Percentiles rank a stretch among this genome's conserved stretches.
These are phyloP conservation scores for Scutellaria baicalensis DNA, from an alignment of 257 asterid species.

Conservation along the genomic window DNA sequence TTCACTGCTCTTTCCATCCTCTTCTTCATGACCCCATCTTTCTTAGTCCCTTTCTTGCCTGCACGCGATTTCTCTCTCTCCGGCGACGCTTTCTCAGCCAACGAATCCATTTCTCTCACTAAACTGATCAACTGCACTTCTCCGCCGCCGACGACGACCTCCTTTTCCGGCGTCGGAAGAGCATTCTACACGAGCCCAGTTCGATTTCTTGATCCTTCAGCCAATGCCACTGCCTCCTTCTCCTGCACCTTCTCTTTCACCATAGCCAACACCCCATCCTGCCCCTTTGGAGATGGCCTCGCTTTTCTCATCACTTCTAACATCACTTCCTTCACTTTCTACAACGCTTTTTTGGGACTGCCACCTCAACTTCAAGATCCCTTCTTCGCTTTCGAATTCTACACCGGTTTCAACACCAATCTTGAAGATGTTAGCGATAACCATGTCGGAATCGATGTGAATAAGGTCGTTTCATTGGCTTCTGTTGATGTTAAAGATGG, in stretches of 20 bases:
- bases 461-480: constrained; percentile 35
- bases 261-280: constrained; percentile 28
- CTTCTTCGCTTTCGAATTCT: constrained; percentile 58
- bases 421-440: constrained; percentile 41
- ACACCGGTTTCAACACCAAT: constrained; percentile 36
- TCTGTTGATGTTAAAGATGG: constrained; percentile 40
- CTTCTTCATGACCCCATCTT: no score
- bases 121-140: constrained; percentile 26
- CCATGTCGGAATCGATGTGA: constrained; percentile 51
- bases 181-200: constrained; percentile 51
- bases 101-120: constrained; percentile 45
- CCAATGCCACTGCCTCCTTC: constrained; percentile 57
- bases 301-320: constrained; percentile 54
- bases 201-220: constrained; percentile 47
- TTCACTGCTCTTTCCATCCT: no score
- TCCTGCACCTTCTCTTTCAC: constrained; percentile 60
- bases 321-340: constrained; percentile 22
- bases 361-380: constrained; percentile 22
- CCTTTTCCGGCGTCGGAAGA: constrained; percentile 44
- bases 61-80: constrained; percentile 37
- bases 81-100: constrained; percentile 44
- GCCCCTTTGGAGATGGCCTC: constrained; percentile 72
- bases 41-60: constrained; percentile 11
- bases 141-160: constrained; percentile 11
- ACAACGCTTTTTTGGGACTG: no score